These are phyloP conservation scores for Macrotyloma uniflorum DNA, from an alignment of 306 rosid genomes.

Conservation along the genomic window DNA sequence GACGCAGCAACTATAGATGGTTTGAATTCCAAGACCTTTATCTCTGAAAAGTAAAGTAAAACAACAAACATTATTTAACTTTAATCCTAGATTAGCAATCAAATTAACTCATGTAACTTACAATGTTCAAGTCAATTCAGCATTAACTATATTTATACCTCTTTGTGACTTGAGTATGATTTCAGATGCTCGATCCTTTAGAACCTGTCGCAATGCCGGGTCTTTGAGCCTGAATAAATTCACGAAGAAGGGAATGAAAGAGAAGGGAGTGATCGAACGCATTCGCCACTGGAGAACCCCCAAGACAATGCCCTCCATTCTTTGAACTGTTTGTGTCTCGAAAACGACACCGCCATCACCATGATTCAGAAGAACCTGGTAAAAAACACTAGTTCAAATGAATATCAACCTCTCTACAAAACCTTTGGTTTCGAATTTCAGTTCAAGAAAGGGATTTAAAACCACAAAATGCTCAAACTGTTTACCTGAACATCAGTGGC, in stretches of 20 bases:
- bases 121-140: neutral
- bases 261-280: constrained; percentile 96
- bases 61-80: neutral
- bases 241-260: constrained; percentile 69
- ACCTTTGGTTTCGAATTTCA: neutral
- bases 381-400: neutral
- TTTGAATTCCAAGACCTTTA: constrained; percentile 74
- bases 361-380: constrained; percentile 46
- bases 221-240: constrained; percentile 61
- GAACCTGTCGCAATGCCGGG: constrained; percentile 56
- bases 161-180: constrained; percentile 78
- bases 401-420: neutral
- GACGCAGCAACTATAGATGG: constrained; percentile 86
- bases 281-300: constrained; percentile 88
- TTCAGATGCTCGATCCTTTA: constrained; percentile 74
- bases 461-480: neutral
- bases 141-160: constrained; percentile 47
- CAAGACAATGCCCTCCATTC: constrained; percentile 81
- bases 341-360: constrained; percentile 70
- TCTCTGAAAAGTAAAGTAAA: constrained; percentile 50
- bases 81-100: neutral
- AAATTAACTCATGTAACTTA: neutral
- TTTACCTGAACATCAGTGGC: constrained; percentile 67
- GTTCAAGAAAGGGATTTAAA: neutral
- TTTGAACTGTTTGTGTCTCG: constrained; percentile 73